Conservation (phyloP, 805 yeast genomes). For the Lipomyces lipofer region DNA sequence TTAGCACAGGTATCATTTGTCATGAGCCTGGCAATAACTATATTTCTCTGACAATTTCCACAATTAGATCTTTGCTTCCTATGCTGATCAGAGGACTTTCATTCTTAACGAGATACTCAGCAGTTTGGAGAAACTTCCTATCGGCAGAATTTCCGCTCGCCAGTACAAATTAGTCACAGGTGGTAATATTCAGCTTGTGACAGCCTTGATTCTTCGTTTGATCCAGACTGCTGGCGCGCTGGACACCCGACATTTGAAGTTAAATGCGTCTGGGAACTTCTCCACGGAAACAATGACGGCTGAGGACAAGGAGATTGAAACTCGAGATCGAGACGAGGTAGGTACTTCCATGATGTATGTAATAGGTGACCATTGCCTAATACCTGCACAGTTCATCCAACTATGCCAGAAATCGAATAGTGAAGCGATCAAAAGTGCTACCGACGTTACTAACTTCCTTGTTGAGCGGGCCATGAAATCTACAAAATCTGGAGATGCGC, state of each 20-base stretch:
- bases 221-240: constrained; percentile 45
- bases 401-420: constrained; percentile 18
- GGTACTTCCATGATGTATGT: neutral
- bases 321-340: constrained; percentile 6
- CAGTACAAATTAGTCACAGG: constrained; percentile 50
- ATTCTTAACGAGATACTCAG: constrained; percentile 61
- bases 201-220: constrained; percentile 49
- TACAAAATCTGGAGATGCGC: constrained; percentile 30
- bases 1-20: constrained; percentile 17
- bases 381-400: no score
- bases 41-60: no score
- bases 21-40: neutral
- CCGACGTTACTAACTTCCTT: constrained; percentile 30
- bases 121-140: constrained; percentile 52
- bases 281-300: constrained; percentile 1
- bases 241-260: neutral
- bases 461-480: constrained; percentile 32
- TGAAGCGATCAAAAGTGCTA: constrained; percentile 27
- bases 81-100: constrained; percentile 55
- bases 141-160: constrained; percentile 47
- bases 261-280: neutral
- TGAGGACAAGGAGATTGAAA: constrained; percentile 17
- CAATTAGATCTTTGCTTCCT: constrained; percentile 35
- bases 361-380: no score
- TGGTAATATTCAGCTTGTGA: constrained; percentile 49